Evolutionary conservation across 2,329 filamentous ascomycete species (phyloP), one percentile per base, ranked within the genome.

Genomic region (Pseudophaeomoniella oleicola): DNA sequence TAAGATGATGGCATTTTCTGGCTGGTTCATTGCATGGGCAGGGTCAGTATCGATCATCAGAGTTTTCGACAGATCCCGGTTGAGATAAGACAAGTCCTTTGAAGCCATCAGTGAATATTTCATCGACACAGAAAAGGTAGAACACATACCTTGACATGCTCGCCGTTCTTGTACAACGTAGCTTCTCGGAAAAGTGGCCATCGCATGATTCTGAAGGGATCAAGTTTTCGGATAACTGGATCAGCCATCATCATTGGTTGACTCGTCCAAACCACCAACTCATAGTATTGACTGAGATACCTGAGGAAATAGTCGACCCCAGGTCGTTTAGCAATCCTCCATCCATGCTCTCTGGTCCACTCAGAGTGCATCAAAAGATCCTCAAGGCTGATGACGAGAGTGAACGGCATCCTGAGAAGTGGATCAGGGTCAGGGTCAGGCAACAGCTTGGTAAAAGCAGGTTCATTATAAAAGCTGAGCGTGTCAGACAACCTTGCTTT

Each of bases 211-310:
- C 81, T 83, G 69, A 82, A 96, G 22, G 88, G 90, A 54, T 98
- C 90, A 41, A 98, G 68, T 62, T 98, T 98, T 51, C 84, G 78
- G 46, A 94, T 75, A 36, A 98, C 72, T 16, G 85, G 84, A 48
- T 94, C 86, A 17, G 78, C 88, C 54, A 84, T 81, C 52, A 76
- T 78, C 51, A 78, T 84, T 1, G 88, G 86, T 33, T 90, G 79
- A 29, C 75, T 83, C 19, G 90, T 98, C 64, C 96, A 98, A 45
- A 98, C 75, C 36, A 96, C 90, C 37, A 98, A 69, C 59, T 98
- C 90, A 55, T 94, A 98, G 69, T 98, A 96, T 59, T 94, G 87
- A 60, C 83, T 88, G 34, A 98, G 72, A 58, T 98, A 98, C 53
- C 84, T 83, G 44, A 98, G 65, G 65, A 98, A 98, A 65, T 98